phyloP scores from a whole-genome alignment of 345 rosid species.

The Brassica cretica region DNA sequence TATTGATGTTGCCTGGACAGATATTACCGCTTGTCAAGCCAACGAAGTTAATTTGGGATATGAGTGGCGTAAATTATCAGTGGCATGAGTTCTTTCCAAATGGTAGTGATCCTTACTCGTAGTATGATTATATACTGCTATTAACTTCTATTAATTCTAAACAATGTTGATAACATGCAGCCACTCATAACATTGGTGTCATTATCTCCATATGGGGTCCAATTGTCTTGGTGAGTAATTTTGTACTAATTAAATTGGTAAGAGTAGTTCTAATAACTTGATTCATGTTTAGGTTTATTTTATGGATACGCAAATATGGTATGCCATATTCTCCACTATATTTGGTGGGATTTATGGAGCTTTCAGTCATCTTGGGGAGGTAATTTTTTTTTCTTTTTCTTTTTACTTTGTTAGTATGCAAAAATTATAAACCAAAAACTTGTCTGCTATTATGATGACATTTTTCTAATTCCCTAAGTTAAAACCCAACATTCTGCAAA shows the following conservation, averaged over 20 bases:
- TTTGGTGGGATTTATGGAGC: conserved; percentile 98
- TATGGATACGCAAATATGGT: conserved; percentile 98
- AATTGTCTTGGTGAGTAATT: conserved; percentile 68
- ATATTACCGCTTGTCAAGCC: conserved; percentile 85
- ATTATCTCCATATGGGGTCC: conserved; percentile 96
- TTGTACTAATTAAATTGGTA: conserved; percentile 14
- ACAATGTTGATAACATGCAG: conserved; percentile 45
- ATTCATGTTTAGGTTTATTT: conserved; percentile 72
- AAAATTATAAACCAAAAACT: background rate
- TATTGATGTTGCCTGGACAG: conserved; percentile 44
- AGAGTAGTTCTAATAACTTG: conserved; percentile 27
- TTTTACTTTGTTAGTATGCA: background rate
- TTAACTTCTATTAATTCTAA: conserved; percentile 21
- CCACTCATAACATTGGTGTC: conserved; percentile 75
- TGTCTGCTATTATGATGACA: conserved; percentile 5
- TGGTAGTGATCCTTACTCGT: conserved; percentile 44
- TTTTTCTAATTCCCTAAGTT: conserved; percentile 8
- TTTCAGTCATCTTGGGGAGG: conserved; percentile 98
- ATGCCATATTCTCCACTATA: conserved; percentile 89
- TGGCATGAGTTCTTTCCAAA: conserved; percentile 95
- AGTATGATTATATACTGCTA: conserved; percentile 6
- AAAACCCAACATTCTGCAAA: conserved; percentile 5
- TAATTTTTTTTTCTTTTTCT: conserved; percentile 33
- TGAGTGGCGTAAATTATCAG: conserved; percentile 59
- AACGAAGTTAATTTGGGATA: conserved; percentile 70